phyloP scores from a whole-genome alignment of 805 yeast genomes.

The Metschnikowia reukaufii region DNA sequence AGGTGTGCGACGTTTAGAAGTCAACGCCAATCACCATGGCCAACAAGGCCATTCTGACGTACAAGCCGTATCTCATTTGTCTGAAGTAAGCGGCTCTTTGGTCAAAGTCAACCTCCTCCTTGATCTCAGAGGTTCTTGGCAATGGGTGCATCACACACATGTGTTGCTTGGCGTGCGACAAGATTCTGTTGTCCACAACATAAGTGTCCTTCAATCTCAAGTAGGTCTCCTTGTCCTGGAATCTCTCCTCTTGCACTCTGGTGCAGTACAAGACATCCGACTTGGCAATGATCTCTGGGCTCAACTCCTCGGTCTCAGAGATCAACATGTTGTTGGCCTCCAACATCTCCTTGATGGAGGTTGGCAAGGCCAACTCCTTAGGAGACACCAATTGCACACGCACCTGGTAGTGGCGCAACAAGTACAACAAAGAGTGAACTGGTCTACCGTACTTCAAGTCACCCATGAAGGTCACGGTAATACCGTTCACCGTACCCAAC shows the following conservation, averaged over 20 bases:
- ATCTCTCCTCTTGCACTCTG: conserved; percentile 97
- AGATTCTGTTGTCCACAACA: conserved; percentile 87
- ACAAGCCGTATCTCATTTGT: conserved; percentile 98
- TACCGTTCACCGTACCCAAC: conserved; percentile 96
- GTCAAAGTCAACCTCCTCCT: conserved; percentile 98
- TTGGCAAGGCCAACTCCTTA: conserved; percentile 81
- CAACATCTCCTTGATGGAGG: conserved; percentile 66
- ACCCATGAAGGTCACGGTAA: conserved; percentile 98
- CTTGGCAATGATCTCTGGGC: conserved; percentile 80
- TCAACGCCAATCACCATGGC: conserved; percentile 98
- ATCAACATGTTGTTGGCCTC: conserved; percentile 65
- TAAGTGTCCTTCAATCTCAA: conserved; percentile 87
- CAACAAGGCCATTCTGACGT: conserved; percentile 96
- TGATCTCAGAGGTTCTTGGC: conserved; percentile 95
- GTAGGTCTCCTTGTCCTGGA: conserved; percentile 70
- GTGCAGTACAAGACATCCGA: conserved; percentile 98
- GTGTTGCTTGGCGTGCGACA: conserved; percentile 92
- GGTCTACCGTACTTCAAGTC: conserved; percentile 98
- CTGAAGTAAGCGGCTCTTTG: conserved; percentile 99
- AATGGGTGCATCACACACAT: conserved; percentile 99
- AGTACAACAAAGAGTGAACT: conserved; percentile 90
- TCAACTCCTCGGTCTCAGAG: conserved; percentile 71
- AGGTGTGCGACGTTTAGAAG: conserved; percentile 38
- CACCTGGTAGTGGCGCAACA: conserved; percentile 90
- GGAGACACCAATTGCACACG: conserved; percentile 92